A percentile compares a stretch with the other conserved stretches of the same genome.
These are phyloP conservation scores for Phlegmacium glaucopus DNA, from an alignment of 768 basidiomycete species.

Conservation along the genomic window DNA sequence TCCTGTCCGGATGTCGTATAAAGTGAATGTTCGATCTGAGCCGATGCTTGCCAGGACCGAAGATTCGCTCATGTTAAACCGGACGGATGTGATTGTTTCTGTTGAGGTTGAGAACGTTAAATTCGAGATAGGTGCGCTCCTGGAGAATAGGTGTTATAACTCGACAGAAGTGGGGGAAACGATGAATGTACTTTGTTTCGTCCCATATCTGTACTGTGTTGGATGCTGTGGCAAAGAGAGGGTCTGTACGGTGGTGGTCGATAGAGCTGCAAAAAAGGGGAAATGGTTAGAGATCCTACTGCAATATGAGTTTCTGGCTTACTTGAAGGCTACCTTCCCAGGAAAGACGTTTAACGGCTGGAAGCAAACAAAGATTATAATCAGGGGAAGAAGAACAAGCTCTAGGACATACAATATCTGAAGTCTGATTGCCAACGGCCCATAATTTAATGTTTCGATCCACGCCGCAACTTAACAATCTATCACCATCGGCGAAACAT, in stretches of 20 bases:
- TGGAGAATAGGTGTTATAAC: conserved; percentile 23
- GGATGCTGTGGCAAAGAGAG: conserved; percentile 93
- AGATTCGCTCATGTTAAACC: conserved; percentile 92
- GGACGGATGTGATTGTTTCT: conserved; percentile 84
- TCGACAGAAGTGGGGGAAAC: no score
- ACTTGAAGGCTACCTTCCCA: conserved; percentile 93
- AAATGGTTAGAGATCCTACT: conserved; percentile 2
- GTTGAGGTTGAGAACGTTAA: conserved; percentile 83
- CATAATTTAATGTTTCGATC: conserved; percentile 85
- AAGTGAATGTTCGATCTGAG: conserved; percentile 90
- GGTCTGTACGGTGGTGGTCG: conserved; percentile 87
- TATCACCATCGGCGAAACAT: conserved; percentile 62
- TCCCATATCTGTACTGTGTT: conserved; percentile 97
- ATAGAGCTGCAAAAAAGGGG: conserved; percentile 63
- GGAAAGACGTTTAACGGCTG: conserved; percentile 76
- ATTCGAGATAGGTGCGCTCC: conserved; percentile 82
- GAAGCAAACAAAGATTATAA: conserved; percentile 3
- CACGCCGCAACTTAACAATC: conserved; percentile 75
- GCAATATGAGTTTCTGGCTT: conserved; percentile 19
- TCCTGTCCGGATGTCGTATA: conserved; percentile 95
- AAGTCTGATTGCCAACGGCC: conserved; percentile 39
- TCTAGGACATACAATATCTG: conserved; percentile 32
- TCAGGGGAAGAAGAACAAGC: conserved; percentile 31
- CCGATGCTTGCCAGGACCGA: conserved; percentile 95
- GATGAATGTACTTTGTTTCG: conserved; percentile 75